Percentiles rank a stretch among this genome's conserved stretches.
These are phyloP conservation scores for Fusarium sp. DNA, from an alignment of 2,329 filamentous ascomycete genomes.

Conservation along the genomic window DNA sequence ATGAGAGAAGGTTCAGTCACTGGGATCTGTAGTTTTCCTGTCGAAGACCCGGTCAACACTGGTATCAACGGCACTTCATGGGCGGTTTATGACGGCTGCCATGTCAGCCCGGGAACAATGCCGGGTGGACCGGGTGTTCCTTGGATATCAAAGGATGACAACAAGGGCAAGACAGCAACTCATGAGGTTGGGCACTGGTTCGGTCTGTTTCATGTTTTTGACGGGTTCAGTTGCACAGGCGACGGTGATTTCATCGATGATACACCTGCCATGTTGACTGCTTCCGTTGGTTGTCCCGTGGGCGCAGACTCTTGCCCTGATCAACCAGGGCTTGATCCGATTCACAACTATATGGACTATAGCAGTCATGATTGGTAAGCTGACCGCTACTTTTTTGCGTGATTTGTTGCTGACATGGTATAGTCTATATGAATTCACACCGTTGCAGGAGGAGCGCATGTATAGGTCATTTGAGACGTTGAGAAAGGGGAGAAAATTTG, in stretches of 20 bases:
- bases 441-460: conserved; percentile 57
- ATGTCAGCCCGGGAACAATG: conserved; percentile 55
- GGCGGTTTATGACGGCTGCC: conserved; percentile 55
- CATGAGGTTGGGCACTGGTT: conserved; percentile 68
- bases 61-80: conserved; percentile 52
- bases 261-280: conserved; percentile 57
- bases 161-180: conserved; percentile 52
- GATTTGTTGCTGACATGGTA: neutral
- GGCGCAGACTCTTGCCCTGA: conserved; percentile 55
- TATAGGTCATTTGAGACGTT: neutral
- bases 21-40: conserved; percentile 58
- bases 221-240: conserved; percentile 55
- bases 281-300: conserved; percentile 55
- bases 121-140: conserved; percentile 53
- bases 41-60: conserved; percentile 51
- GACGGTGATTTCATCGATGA: conserved; percentile 59
- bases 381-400: neutral
- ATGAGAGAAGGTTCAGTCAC: conserved; percentile 59
- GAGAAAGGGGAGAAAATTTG: neutral
- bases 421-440: conserved; percentile 44
- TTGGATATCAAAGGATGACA: conserved; percentile 47
- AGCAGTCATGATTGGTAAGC: conserved; percentile 57
- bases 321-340: conserved; percentile 53
- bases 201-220: conserved; percentile 65
- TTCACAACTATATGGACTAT: conserved; percentile 60